Base-by-base conservation (phyloP, 352 stramenopile species). In the Phytopythium oedochilum region DNA sequence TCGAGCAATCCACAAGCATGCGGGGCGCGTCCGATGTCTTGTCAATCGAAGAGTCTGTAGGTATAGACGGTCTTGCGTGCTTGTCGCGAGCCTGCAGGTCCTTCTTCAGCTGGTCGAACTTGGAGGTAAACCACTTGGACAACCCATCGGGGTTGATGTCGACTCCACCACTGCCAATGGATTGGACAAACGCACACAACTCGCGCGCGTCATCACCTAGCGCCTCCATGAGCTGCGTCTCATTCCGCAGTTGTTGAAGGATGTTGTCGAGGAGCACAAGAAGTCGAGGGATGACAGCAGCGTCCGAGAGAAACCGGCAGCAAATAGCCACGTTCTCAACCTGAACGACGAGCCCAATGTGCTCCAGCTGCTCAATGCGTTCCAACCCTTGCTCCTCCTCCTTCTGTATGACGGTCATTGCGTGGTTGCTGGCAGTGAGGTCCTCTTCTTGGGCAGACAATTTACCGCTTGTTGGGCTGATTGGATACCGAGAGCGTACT, bases 231-330 rank as follows among this genome's bases (percentile, higher is more conserved):
- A 81, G 57, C 32, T 49, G 59, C 49, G 60, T 58, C 43, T 82
- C 73, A 36, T 78, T 77, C 1, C 69, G 63, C 9, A 82, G 53
- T n/a, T 29, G 52, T 42, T 66, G 48, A 1, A 84, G 40, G 9
- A 46, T 50, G 11, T 15, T n/a, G 20, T 65, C 34, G 5, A 73
- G 51, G 15, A 25, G 36, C 42, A 61, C 38, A 0, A 73, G 39
- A 23, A 55, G 48, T 8, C 9, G 17, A 11, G 57, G 53, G 3
- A 50, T 20, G 1, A 35, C 31, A 22, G 28, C 23, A 28, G 56
- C 39, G 1, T 36, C 52, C 6, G 15, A 28, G 4, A 69, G 25
- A 31, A 59, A 65, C 28, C 45, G 50, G 10, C 46, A 50, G 28
- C 45, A 55, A 0, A 34, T 51, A 4, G 47, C 45, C 15, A 20